Evolutionary conservation across 805 yeast species (phyloP).

Genomic region (Debaryomyces tyrocola): DNA sequence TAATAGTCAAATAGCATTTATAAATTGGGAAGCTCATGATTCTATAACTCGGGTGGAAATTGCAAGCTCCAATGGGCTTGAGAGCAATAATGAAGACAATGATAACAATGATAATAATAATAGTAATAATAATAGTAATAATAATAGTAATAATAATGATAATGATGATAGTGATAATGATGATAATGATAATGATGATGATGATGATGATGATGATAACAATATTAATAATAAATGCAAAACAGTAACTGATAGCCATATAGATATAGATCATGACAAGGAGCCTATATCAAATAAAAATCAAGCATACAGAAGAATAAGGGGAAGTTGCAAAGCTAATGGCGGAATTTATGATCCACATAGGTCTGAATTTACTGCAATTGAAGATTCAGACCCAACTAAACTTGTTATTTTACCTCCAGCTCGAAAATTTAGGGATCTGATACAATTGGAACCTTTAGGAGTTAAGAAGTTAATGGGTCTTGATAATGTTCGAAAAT

Average conservation of each 20-base stretch:
- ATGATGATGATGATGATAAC: neutral
- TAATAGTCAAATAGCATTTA: conserved; percentile 28
- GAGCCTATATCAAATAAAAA: neutral
- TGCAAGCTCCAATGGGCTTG: neutral
- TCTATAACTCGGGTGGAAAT: conserved; percentile 9
- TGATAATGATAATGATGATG: conserved; percentile 1
- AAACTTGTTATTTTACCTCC: conserved; percentile 28
- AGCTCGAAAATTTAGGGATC: conserved; percentile 36
- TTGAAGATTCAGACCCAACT: conserved; percentile 14
- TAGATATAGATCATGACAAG: neutral
- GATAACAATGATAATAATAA: neutral
- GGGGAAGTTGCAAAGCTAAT: neutral
- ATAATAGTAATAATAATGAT: neutral
- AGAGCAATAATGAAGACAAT: conserved; percentile 1
- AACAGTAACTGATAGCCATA: too few species aligned
- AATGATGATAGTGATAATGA: neutral
- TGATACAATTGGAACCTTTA: conserved; percentile 21
- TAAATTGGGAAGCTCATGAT: conserved; percentile 32
- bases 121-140: neutral
- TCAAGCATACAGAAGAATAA: neutral
- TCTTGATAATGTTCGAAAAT: conserved; percentile 30
- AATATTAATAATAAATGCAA: neutral
- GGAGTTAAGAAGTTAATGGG: conserved; percentile 19
- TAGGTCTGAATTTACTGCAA: conserved; percentile 8
- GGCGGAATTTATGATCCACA: conserved; percentile 14